Evolutionary conservation across 2,329 filamentous ascomycete species (phyloP).

Genomic region (Akanthomyces muscarius): DNA sequence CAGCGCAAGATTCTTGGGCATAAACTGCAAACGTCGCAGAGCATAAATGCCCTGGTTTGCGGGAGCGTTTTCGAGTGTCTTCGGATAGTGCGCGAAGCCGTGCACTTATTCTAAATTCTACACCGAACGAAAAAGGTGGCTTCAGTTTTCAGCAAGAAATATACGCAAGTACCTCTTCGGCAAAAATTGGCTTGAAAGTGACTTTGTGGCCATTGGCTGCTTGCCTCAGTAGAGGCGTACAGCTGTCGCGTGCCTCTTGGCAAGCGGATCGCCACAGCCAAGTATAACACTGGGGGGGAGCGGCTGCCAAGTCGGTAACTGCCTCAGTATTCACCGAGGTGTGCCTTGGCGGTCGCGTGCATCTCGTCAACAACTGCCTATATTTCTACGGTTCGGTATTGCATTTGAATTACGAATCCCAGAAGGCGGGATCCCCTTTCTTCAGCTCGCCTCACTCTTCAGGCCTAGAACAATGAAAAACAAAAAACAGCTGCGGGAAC

Average conservation of each 20-base stretch:
- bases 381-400: too few relatives aligned
- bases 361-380: background rate
- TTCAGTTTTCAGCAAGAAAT: background rate
- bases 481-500: background rate
- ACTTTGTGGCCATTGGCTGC: background rate
- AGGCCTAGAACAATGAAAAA: conserved; percentile 4
- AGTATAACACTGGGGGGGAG: background rate
- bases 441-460: background rate
- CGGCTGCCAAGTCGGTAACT: background rate
- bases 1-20: too few relatives aligned
- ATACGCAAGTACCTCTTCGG: background rate
- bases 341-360: background rate
- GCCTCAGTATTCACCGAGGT: background rate
- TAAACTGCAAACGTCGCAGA: too few relatives aligned
- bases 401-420: too few relatives aligned
- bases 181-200: background rate
- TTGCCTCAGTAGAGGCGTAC: background rate
- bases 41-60: too few relatives aligned
- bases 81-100: background rate
- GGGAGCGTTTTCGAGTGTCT: too few relatives aligned
- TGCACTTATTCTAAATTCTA: background rate
- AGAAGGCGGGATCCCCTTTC: too few relatives aligned
- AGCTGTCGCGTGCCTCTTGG: conserved; percentile 8
- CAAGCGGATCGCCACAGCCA: background rate
- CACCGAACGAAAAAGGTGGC: background rate